Conservation (phyloP, 176 grass and related monocot genomes). For the Rhynchospora breviuscula region DNA sequence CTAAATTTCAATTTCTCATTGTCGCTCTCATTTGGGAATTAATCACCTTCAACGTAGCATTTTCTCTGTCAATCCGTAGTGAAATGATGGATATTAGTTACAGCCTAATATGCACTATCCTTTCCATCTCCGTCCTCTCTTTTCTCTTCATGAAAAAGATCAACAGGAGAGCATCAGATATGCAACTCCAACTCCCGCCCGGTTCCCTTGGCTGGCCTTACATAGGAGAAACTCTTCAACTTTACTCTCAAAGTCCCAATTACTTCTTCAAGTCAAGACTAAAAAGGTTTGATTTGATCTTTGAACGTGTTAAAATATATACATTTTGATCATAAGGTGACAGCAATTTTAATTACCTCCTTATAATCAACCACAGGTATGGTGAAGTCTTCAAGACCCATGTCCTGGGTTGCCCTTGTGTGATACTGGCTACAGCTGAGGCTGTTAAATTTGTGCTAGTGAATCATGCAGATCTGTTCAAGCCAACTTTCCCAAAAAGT, state of each 20-base stretch:
- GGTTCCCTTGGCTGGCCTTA: slow-evolving; percentile 93
- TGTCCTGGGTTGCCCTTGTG: slow-evolving; percentile 78
- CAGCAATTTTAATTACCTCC: not conserved
- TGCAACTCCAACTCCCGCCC: slow-evolving; percentile 44
- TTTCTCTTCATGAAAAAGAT: slow-evolving; percentile 23
- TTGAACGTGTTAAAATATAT: too few species aligned
- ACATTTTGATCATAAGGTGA: not conserved
- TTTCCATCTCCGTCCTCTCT: not conserved
- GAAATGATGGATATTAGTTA: not conserved
- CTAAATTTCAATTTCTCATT: not conserved
- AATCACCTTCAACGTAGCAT: not conserved
- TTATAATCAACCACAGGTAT: slow-evolving; percentile 36
- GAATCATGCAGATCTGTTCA: slow-evolving; percentile 64
- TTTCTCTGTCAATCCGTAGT: not conserved
- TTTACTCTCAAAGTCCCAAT: slow-evolving; percentile 86
- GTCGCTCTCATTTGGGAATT: not conserved
- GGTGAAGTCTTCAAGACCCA: slow-evolving; percentile 94
- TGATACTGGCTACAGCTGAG: slow-evolving; percentile 97
- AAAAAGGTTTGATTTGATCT: slow-evolving; percentile 46
- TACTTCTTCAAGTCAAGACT: slow-evolving; percentile 68
- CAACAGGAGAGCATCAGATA: slow-evolving; percentile 10
- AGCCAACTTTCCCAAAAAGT: slow-evolving; percentile 81
- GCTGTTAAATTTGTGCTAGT: slow-evolving; percentile 82
- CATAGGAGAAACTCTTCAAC: slow-evolving; percentile 88
- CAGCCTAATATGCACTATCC: slow-evolving; percentile 1